Percentiles rank a stretch among this genome's conserved stretches.
phyloP scores from a whole-genome alignment of 2,329 filamentous ascomycete genomes.

The Exophiala bonariae region DNA sequence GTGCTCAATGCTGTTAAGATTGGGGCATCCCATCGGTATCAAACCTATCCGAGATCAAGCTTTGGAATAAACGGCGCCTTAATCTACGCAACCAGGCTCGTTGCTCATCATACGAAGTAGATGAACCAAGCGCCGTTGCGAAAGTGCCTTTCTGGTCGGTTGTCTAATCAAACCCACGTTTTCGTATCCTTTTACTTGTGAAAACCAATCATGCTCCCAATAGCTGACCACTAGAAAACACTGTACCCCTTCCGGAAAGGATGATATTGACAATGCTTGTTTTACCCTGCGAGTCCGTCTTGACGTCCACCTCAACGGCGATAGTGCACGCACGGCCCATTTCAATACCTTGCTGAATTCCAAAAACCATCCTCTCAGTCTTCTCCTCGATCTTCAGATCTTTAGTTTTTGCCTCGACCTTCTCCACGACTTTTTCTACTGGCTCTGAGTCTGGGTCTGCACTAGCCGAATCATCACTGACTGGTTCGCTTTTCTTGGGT shows the following conservation, averaged over 20 bases:
- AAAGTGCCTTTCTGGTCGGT: too few species aligned
- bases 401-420: conserved; percentile 35
- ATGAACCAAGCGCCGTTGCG: too few species aligned
- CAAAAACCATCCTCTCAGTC: conserved; percentile 43
- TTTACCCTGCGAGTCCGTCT: conserved; percentile 43
- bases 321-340: conserved; percentile 57
- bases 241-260: conserved; percentile 47
- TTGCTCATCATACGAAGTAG: too few species aligned
- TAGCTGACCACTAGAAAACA: conserved; percentile 45
- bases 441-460: conserved; percentile 43
- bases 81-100: conserved; percentile 17
- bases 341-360: conserved; percentile 66
- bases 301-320: conserved; percentile 41
- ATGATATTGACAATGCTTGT: conserved; percentile 44
- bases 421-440: conserved; percentile 42
- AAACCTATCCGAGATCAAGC: too few species aligned
- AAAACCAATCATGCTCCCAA: conserved; percentile 28
- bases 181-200: too few species aligned
- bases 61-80: too few species aligned
- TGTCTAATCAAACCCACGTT: too few species aligned
- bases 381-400: conserved; percentile 40
- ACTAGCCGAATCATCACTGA: conserved; percentile 39
- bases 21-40: too few species aligned
- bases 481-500: conserved; percentile 39
- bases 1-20: too few species aligned